phyloP scores from a whole-genome alignment of 768 basidiomycete genomes.

The Clavulina sp. region DNA sequence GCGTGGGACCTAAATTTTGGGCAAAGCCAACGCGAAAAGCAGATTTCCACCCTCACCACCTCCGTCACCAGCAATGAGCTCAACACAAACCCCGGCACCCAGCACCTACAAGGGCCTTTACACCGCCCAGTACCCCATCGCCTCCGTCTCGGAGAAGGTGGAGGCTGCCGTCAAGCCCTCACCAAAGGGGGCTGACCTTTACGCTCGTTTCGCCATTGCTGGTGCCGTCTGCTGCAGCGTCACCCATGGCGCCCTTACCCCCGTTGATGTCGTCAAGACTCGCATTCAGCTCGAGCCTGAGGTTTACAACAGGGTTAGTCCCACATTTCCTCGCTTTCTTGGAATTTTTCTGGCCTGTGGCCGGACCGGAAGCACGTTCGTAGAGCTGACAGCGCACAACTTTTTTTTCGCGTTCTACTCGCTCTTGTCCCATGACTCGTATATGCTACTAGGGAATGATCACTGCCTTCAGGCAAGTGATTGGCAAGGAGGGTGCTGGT shows the following conservation, averaged over 20 bases:
- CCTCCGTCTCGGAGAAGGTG: conserved; percentile 10
- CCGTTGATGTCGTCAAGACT: conserved; percentile 21
- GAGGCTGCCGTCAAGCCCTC: conserved; percentile 6
- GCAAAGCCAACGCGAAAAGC: no score
- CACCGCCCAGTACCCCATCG: no score
- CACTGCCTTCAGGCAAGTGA: conserved; percentile 41
- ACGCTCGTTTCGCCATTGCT: conserved; percentile 15
- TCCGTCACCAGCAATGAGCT: no score
- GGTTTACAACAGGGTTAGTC: conserved; percentile 18
- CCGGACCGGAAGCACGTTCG: not conserved
- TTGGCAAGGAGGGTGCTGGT: conserved; percentile 62
- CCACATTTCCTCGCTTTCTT: not conserved
- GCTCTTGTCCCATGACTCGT: not conserved
- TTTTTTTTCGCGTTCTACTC: not conserved
- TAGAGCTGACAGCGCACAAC: not conserved
- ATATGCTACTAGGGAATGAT: conserved; percentile 33
- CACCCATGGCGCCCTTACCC: conserved; percentile 17
- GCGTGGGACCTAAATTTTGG: no score
- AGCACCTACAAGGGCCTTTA: no score
- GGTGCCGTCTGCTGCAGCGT: conserved; percentile 17
- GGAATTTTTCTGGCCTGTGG: not conserved
- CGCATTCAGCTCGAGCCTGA: conserved; percentile 19
- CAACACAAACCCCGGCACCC: no score
- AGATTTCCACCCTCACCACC: no score
- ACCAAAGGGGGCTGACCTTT: conserved; percentile 15